Evolutionary conservation across 2,329 filamentous ascomycete species (phyloP), one percentile per base, ranked within the genome.

Genomic region (Neodidymelliopsis sp.): DNA sequence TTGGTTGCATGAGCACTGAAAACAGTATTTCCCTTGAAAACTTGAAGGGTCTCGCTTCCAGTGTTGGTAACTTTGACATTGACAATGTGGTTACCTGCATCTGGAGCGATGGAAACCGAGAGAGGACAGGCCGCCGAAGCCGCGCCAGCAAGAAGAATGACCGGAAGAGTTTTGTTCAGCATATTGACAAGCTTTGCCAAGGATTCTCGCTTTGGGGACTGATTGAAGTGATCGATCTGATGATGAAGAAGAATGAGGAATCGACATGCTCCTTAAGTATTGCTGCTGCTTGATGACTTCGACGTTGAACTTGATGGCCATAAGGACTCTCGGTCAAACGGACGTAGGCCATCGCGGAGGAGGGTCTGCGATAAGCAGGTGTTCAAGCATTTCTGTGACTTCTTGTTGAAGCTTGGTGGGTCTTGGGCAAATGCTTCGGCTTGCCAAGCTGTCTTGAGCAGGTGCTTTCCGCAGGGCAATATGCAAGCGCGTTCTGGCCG

Each of bases 1-100:
- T 56, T 56, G 33, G 53, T 56, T 3, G n/a, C 53, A 46, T 56
- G 53, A 10, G 29, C 39, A 42, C 48, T 56, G 48, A 56, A 56
- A 1, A 56, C 44, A 16, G 53, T 56, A 44, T 56, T 56, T n/a
- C 53, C 53, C 40, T 53, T 56, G 49, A 55, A 53, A 8, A 53
- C 50, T 11, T 48, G 44, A n/a, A 53, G 22, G 0, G 50, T 40
- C 16, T 53, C 50, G 31, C 30, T 53, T 38, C 44, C 50, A 23
- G 50, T 49, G 31, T 53, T 53, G 18, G 50, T 49, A 27, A 53
- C 35, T 2, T 38, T 20, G n/a, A 53, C 50, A 19, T 49, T 53
- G 24, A 53, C 45, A 41, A 38, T 22, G 12, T 53, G 50, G 16
- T 30, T 33, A 11, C 27, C 22, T 10, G 50, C 23, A 22, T 42